Percentiles rank a stretch among this genome's conserved stretches.
Evolutionary conservation across 192 early-diverging fungal genomes (phyloP).

Genomic region (Martensiomyces pterosporus): DNA sequence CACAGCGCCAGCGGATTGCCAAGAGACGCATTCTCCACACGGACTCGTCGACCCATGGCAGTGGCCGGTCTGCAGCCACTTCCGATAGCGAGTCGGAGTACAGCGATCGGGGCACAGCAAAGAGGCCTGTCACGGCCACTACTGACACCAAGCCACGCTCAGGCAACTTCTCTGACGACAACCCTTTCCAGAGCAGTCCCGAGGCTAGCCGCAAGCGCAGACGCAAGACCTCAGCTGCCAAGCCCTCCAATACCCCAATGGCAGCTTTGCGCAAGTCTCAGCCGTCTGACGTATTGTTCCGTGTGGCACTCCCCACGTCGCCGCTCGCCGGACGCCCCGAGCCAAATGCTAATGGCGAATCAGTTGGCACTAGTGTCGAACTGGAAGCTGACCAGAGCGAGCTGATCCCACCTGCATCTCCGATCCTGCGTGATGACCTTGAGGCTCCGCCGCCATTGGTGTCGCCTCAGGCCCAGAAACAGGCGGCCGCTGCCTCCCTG

Average conservation of each 20-base stretch:
- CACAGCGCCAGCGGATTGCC: conserved; percentile 7
- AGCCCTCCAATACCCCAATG: conserved; percentile 22
- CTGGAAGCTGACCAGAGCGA: background rate
- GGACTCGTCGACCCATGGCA: background rate
- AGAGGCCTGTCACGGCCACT: background rate
- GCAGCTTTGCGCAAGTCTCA: conserved; percentile 48
- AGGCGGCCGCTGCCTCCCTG: too few relatives aligned
- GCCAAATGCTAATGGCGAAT: too few relatives aligned
- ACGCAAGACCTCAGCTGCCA: conserved; percentile 10
- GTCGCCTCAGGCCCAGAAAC: conserved; percentile 1
- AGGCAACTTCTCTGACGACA: conserved; percentile 43
- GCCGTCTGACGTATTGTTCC: conserved; percentile 30
- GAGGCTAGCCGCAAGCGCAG: conserved; percentile 30
- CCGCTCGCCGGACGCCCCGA: background rate
- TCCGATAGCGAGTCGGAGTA: background rate
- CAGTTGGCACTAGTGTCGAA: too few relatives aligned
- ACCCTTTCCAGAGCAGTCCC: conserved; percentile 51
- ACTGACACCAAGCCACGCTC: background rate
- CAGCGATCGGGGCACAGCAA: background rate
- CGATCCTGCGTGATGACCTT: conserved; percentile 5
- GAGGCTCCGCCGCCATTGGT: conserved; percentile 6
- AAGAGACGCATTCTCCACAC: background rate
- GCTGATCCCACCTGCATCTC: too few relatives aligned
- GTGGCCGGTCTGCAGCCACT: background rate
- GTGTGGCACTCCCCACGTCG: conserved; percentile 26